Base-by-base conservation (phyloP, 2,329 filamentous ascomycete species). In the Aspergillus sp. region DNA sequence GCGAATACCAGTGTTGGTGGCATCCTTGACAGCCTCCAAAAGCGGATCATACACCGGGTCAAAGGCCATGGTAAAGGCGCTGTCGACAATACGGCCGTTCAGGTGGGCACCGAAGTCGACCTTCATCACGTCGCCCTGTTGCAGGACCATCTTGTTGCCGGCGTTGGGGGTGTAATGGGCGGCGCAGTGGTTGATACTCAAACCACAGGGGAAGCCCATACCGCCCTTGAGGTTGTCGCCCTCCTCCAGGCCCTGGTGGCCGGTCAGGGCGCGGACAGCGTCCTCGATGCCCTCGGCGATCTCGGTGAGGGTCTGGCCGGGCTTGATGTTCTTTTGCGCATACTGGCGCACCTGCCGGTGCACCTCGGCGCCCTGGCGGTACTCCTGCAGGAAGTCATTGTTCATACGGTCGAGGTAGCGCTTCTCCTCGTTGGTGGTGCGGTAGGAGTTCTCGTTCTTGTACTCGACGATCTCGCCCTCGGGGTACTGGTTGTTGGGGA, bases 221-320 rank as follows among this genome's bases (percentile, higher is more conserved):
- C 91, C 90, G 29, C 85, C 89, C 64, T 85, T 83, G 58, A 92
- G 76, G 49, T 85, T 86, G 64, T 95, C 90, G 4, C 91, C 91
- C 63, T 91, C 87, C 56, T 87, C 81, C 41, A 94, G 73, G 6
- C 89, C 91, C 60, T 82, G 78, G 69, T 95, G 89, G 5, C 88
- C 90, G 2, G 87, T 87, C 58, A 95, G 73, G 29, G 87, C 84
- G 58, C 90, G 84, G 32, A 94, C 89, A 47, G 88, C 83, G 68
- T 93, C 84, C 71, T 95, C 91, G 63, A 96, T 95, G n/a, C 86
- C 87, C 68, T 93, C 87, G 7, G 89, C 89, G 60, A 95, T 93
- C 70, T 91, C 86, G 2, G 87, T 91, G 67, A 96, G 75, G 5
- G 81, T 83, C 79, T 90, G 86, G 45, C 91, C 91, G 0, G 91